These are phyloP conservation scores for Fraxinus sp. DNA, from an alignment of 305 asterid species.

Conservation along the genomic window DNA sequence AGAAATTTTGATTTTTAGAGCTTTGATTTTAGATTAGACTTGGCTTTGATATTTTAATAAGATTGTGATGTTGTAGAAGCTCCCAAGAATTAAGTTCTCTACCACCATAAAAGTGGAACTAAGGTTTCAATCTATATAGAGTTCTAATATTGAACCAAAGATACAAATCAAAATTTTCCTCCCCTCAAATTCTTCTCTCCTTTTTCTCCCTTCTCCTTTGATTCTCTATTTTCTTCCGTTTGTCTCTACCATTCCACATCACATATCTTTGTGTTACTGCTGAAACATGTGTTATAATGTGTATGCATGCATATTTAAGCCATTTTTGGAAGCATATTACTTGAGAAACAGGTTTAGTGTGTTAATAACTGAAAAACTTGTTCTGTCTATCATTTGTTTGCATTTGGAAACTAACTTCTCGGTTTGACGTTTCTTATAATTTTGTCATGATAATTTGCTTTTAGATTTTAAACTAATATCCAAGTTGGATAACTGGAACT, in stretches of 20 bases:
- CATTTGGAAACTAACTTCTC: constrained; percentile 12
- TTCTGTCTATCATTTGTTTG: not conserved
- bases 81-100: not conserved
- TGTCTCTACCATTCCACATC: not conserved
- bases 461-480: not conserved
- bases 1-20: not conserved
- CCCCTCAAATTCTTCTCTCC: not conserved
- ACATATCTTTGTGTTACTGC: not conserved
- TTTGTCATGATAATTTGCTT: not conserved
- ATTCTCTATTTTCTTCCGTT: not conserved
- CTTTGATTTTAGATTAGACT: not conserved
- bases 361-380: not conserved
- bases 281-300: not conserved
- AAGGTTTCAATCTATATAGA: not conserved
- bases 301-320: not conserved
- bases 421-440: not conserved
- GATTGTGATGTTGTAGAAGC: not conserved
- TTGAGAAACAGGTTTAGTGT: not conserved
- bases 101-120: not conserved
- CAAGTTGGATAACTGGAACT: not conserved
- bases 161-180: not conserved
- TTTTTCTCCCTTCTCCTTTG: not conserved
- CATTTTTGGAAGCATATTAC: not conserved
- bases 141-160: not conserved
- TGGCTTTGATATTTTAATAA: not conserved